Base-by-base conservation (phyloP, 345 rosid species). In the Euphorbia tirucalli region DNA sequence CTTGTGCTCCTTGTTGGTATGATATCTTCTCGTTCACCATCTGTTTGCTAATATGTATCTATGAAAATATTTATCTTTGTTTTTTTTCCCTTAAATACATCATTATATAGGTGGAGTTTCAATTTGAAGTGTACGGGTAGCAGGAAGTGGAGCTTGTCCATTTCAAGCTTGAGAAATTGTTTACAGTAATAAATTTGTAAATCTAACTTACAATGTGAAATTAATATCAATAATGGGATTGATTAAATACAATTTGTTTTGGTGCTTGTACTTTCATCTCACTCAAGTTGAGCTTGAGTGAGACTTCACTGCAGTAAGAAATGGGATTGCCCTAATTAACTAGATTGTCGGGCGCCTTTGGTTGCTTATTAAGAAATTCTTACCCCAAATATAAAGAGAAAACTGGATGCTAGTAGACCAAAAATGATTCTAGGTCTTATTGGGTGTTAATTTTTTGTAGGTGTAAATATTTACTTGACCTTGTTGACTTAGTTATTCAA, bases 1-100 rank as follows among this genome's bases (percentile, higher is more conserved):
- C 97, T 94, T 55, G 87, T 94, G 27, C 92, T 94, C 46, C 83
- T 94, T 55, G 86, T 94, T 19, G 94, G 97, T 94, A 84, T 14
- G 78, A 11, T 37, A 11, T 28, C 21, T 5, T 54, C 21, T 24
- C 28, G 32, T 15, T 6, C 28, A 1, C 57, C 13, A 46, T 49
- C 4, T 61, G 46, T 57, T 71, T 66, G 67, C n/a, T 71, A 2
- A 63, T 49, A 24, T 78, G 75, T 43, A 64, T 71, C 56, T 11
- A 1, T n/a, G 63, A 37, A 3, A n/a, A n/a, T n/a, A 9, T 9
- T n/a, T 18, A 18, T 32, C 1, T 61, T 14, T 0, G 10, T 61
- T 49, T 28, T 5, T 44, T 16, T 50, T 66, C 10, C 1, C 11
- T 28, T 65, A 27, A 1, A 7, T 31, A 9, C 19, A 31, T 30